phyloP scores from a whole-genome alignment of 495 filamentous ascomycete species.

The Apodospora peruviana region DNA sequence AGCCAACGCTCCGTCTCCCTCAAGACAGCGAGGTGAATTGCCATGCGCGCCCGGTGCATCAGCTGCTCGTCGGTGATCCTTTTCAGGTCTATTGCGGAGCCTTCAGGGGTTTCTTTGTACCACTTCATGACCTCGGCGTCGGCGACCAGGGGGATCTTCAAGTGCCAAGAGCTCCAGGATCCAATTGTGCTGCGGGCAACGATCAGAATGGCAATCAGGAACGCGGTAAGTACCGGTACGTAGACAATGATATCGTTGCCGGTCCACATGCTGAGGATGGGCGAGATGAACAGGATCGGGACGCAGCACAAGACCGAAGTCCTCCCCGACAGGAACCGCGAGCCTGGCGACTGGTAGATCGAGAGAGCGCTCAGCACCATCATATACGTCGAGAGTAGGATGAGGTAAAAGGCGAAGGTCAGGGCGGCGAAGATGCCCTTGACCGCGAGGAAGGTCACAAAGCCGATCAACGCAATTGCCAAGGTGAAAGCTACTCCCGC shows the following conservation, averaged over 20 bases:
- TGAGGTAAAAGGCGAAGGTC: constrained; percentile 45
- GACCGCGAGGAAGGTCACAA: constrained; percentile 40
- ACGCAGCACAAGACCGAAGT: constrained; percentile 27
- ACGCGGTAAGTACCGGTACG: constrained; percentile 38
- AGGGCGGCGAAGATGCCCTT: constrained; percentile 34
- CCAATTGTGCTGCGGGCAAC: constrained; percentile 9
- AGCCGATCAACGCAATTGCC: constrained; percentile 41
- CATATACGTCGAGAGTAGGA: constrained; percentile 44
- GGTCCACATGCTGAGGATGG: constrained; percentile 39
- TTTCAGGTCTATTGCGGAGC: too few relatives aligned
- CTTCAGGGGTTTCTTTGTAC: not conserved
- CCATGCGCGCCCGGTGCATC: not conserved
- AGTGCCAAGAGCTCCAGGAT: not conserved
- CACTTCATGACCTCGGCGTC: not conserved
- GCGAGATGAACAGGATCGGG: constrained; percentile 43
- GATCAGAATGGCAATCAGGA: constrained; percentile 38
- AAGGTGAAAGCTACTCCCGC: constrained; percentile 53
- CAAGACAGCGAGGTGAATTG: not conserved
- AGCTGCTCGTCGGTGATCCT: not conserved
- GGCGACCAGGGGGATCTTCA: not conserved
- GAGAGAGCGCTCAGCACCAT: constrained; percentile 45
- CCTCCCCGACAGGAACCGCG: constrained; percentile 42
- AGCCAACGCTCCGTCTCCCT: not conserved
- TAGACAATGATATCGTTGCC: constrained; percentile 43
- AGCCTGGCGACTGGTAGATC: constrained; percentile 52